Evolutionary conservation across 2,329 filamentous ascomycete species (phyloP).

Genomic region (Colletotrichum gloeosporioides): DNA sequence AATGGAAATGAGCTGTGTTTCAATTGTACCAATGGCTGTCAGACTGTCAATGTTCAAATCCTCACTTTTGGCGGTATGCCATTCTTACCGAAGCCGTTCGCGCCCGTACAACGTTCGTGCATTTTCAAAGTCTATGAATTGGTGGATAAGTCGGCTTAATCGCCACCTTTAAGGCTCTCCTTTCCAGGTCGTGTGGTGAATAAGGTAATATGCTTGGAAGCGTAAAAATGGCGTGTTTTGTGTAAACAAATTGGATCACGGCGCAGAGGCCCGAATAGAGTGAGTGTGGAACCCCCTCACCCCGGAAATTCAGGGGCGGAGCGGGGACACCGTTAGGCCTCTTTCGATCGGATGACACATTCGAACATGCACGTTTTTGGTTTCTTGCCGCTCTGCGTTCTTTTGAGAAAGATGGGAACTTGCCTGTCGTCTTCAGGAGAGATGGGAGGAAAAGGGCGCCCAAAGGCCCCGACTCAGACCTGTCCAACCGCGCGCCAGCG

Average conservation of each 20-base stretch:
- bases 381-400: neutral
- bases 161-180: neutral
- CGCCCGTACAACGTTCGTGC: neutral
- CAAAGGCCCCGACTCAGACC: neutral
- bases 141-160: neutral
- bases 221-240: conserved; percentile 3
- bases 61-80: neutral
- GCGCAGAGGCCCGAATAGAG: neutral
- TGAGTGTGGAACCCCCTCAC: neutral
- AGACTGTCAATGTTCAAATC: neutral
- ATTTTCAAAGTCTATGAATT: neutral
- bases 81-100: neutral
- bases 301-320: neutral
- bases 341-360: conserved; percentile 5
- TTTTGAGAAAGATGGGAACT: neutral
- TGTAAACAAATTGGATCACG: neutral
- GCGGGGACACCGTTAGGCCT: neutral
- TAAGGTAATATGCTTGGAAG: conserved; percentile 7
- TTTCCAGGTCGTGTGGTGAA: neutral
- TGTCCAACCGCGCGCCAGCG: neutral
- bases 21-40: neutral
- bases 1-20: neutral
- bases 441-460: neutral
- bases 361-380: neutral
- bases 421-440: neutral